A percentile compares a stretch with the other conserved stretches of the same genome.
These are phyloP conservation scores for Beauveria asiatica DNA, from an alignment of 2,329 filamentous ascomycete genomes.

Conservation along the genomic window DNA sequence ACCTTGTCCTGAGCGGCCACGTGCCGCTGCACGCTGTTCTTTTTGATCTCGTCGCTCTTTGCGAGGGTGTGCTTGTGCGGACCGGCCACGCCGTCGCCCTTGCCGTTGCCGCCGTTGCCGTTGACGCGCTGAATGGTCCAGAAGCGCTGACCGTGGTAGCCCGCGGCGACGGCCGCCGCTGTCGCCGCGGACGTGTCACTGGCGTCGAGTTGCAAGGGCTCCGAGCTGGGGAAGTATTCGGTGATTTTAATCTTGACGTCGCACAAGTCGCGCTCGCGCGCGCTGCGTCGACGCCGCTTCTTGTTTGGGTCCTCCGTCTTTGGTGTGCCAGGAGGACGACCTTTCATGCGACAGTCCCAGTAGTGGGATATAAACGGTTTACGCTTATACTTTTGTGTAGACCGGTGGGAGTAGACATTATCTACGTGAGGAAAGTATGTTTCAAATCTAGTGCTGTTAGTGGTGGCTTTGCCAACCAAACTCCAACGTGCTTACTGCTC, in stretches of 20 bases:
- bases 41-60: conserved; percentile 72
- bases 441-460: conserved; percentile 48
- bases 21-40: conserved; percentile 65
- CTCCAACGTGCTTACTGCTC: conserved; percentile 49
- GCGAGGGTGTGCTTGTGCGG: conserved; percentile 67
- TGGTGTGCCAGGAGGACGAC: conserved; percentile 66
- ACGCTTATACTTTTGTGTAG: conserved; percentile 71
- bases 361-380: conserved; percentile 79
- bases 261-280: conserved; percentile 70
- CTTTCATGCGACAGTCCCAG: conserved; percentile 77
- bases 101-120: conserved; percentile 65
- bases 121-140: conserved; percentile 74
- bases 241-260: conserved; percentile 84
- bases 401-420: conserved; percentile 78
- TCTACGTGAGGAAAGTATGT: conserved; percentile 78
- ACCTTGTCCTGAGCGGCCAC: conserved; percentile 57
- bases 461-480: background rate
- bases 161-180: conserved; percentile 23
- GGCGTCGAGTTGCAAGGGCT: conserved; percentile 23
- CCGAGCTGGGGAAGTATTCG: conserved; percentile 57
- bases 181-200: conserved; percentile 11
- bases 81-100: conserved; percentile 59
- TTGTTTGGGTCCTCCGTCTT: conserved; percentile 74
- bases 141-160: conserved; percentile 44
- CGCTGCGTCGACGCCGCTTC: conserved; percentile 70